Evolutionary conservation across 2,329 filamentous ascomycete genomes (phyloP), one percentile per base, ranked within the genome.

Genomic region (Pestalotiopsis sp.): DNA sequence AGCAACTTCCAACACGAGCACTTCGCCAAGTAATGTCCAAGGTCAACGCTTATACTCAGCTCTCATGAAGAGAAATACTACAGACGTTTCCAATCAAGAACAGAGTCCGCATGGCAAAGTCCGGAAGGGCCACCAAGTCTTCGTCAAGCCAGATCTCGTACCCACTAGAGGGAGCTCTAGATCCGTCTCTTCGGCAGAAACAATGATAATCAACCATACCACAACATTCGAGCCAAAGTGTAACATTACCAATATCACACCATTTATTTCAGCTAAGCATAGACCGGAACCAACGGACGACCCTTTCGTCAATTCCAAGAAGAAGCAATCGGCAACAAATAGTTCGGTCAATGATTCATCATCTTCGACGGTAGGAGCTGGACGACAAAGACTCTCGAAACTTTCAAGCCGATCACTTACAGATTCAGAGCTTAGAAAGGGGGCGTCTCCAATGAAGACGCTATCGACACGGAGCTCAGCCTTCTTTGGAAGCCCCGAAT

Each of bases 1-100:
- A 17, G 13, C 45, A 13, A 63, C n/a, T 20, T 39, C 14, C 2
- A 27, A 13, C 13, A 41, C 27, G 62, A n/a, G 20, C 62, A 64
- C 12, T 56, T 12, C 60, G n/a, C 17, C 31, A 13, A 20, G 73
- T 66, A 73, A 80, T 0, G 80, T 88, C 27, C 84, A 90, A 68
- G 89, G 87, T 69, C 84, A 89, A 52, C 84, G 86, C 45, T 83
- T 92, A 3, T 92, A 90, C 73, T 88, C 88, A 5, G 90, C 89
- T 1, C 79, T 92, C n/a, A 87, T 92, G 79, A 87, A 87, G 70
- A 82, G 84, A 41, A 77, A 82, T 11, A 82, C 84, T 12, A 81
- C 80, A 2, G 80, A 79, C 27, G 73, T 76, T 3, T 64, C 71
- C n/a, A 71, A 64, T 7, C 12, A 4, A 64, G 41, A 70, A 0